Conservation (phyloP, 169 alveolate genomes). For the Eimeria acervulina region DNA sequence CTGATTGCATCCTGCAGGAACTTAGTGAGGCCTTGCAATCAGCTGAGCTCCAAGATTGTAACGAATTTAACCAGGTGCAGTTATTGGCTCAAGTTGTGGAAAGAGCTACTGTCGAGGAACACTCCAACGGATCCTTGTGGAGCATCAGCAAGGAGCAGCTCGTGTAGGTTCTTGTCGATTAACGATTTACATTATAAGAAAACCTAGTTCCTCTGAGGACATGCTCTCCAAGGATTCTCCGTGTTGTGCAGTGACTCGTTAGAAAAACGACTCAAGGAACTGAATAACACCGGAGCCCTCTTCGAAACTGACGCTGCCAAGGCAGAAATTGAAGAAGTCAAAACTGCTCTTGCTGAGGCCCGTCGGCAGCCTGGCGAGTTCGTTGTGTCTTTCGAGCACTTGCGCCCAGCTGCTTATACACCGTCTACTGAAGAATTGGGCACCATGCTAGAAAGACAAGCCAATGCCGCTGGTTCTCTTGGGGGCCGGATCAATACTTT, state of each 20-base stretch:
- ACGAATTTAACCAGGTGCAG: background rate
- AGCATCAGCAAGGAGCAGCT: conserved; percentile 61
- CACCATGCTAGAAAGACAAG: background rate
- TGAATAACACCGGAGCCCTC: conserved; percentile 50
- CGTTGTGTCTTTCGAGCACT: conserved; percentile 32
- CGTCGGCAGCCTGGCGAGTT: conserved; percentile 51
- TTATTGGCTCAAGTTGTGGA: background rate
- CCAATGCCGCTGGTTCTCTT: background rate
- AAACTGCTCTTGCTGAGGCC: conserved; percentile 57
- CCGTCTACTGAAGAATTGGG: background rate
- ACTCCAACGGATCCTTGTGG: conserved; percentile 48
- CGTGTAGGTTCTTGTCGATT: conserved; percentile 4
- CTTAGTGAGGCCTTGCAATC: conserved; percentile 2
- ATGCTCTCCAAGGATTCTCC: background rate
- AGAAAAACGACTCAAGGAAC: conserved; percentile 33
- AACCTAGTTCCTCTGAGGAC: background rate
- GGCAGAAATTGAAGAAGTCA: conserved; percentile 40
- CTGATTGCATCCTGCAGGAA: conserved; percentile 15
- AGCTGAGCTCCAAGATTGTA: background rate
- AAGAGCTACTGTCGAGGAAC: conserved; percentile 5
- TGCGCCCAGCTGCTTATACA: conserved; percentile 19
- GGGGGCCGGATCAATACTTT: background rate
- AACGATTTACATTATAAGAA: background rate
- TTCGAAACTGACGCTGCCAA: conserved; percentile 65
- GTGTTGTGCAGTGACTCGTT: conserved; percentile 1